phyloP scores from a whole-genome alignment of 768 basidiomycete species.

The Boletales sp. region DNA sequence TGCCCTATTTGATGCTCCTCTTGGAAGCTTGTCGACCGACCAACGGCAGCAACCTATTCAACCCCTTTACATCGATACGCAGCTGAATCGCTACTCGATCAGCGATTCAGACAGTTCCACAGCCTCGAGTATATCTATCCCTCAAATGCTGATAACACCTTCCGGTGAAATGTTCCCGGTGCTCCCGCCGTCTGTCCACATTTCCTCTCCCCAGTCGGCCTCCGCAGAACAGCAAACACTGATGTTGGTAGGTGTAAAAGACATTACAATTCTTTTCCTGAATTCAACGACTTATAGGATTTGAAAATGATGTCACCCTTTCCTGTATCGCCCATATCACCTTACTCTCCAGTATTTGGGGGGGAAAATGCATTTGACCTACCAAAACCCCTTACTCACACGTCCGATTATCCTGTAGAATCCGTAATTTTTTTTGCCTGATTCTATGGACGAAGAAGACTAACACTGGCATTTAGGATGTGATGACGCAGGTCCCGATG shows the following conservation, averaged over 20 bases:
- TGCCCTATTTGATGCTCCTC: background rate
- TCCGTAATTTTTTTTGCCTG: slow-evolving; percentile 8
- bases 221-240: background rate
- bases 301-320: slow-evolving; percentile 4
- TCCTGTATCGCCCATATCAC: slow-evolving; percentile 11
- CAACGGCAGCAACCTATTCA: slow-evolving; percentile 8
- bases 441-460: background rate
- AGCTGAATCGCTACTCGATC: slow-evolving; percentile 1
- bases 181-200: slow-evolving; percentile 1
- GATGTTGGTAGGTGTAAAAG: slow-evolving; percentile 8
- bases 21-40: background rate
- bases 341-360: slow-evolving; percentile 1
- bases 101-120: slow-evolving; percentile 17
- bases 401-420: background rate
- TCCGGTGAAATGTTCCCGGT: background rate
- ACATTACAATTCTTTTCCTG: background rate
- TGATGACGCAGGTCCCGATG: slow-evolving; percentile 16
- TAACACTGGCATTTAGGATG: slow-evolving; percentile 17
- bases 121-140: slow-evolving; percentile 10
- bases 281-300: slow-evolving; percentile 10
- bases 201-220: slow-evolving; percentile 11
- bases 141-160: slow-evolving; percentile 9
- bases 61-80: slow-evolving; percentile 21
- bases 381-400: background rate
- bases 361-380: background rate